Conservation (phyloP, 176 grass and related monocot species). For the Bolboschoenus planiculmis region DNA sequence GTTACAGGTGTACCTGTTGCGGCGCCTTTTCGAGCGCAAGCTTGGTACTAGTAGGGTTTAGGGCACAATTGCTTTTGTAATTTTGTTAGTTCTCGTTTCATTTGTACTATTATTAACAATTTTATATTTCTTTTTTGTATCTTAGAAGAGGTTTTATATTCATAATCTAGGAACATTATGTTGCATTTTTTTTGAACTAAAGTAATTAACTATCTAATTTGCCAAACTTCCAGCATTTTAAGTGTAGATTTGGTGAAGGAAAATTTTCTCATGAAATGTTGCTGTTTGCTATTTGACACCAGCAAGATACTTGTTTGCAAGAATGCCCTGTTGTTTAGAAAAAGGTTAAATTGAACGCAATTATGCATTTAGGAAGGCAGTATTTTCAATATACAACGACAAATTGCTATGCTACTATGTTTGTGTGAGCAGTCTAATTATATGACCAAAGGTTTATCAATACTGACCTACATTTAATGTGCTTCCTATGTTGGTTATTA, state of each 20-base stretch:
- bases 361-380: background rate
- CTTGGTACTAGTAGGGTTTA: constrained; percentile 64
- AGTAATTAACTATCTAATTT: background rate
- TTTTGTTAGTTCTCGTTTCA: background rate
- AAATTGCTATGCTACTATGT: background rate
- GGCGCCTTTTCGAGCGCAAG: constrained; percentile 71
- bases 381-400: background rate
- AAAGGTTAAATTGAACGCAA: background rate
- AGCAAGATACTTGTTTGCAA: background rate
- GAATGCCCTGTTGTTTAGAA: background rate
- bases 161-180: background rate
- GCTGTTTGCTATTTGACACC: background rate
- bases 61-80: background rate
- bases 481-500: background rate
- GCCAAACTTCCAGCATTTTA: background rate
- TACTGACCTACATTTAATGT: background rate
- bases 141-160: background rate
- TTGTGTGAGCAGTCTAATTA: too few relatives aligned
- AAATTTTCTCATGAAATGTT: background rate
- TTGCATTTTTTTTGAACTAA: background rate
- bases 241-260: background rate
- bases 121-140: background rate
- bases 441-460: background rate
- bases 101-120: constrained; percentile 5
- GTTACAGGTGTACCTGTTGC: constrained; percentile 68